Conservation (phyloP, 495 filamentous ascomycete genomes). For the Aspergillus olivimuriae region DNA sequence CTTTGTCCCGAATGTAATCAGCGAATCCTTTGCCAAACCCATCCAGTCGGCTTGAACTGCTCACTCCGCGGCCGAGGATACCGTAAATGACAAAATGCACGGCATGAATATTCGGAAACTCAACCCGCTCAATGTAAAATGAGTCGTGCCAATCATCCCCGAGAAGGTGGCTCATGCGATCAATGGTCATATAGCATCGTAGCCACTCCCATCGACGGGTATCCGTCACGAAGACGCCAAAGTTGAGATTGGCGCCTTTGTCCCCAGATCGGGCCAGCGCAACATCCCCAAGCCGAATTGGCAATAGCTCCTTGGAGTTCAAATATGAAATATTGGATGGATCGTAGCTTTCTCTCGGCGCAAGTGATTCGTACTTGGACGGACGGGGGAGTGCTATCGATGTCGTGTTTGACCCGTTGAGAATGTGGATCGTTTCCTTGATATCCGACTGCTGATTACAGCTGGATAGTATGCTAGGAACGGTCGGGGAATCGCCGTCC, state of each 20-base stretch:
- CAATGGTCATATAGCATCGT: constrained; percentile 31
- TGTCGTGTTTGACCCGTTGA: constrained; percentile 1
- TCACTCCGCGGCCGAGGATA: constrained; percentile 45
- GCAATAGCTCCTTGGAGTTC: constrained; percentile 11
- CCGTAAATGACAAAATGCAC: constrained; percentile 49
- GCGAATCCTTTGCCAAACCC: constrained; percentile 47
- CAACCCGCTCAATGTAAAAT: constrained; percentile 40
- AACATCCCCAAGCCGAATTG: constrained; percentile 31
- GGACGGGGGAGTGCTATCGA: constrained; percentile 15
- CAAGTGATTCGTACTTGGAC: constrained; percentile 7
- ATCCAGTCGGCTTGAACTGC: constrained; percentile 38
- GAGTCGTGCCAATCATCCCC: constrained; percentile 30
- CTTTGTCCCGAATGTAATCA: constrained; percentile 39
- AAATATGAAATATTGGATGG: too few relatives aligned
- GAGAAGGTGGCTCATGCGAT: constrained; percentile 27
- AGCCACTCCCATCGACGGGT: constrained; percentile 39
- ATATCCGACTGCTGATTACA: constrained; percentile 19
- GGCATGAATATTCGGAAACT: constrained; percentile 29
- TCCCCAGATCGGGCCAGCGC: constrained; percentile 42
- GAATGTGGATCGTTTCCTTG: constrained; percentile 18
- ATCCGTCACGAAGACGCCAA: constrained; percentile 39
- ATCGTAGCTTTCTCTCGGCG: constrained; percentile 16
- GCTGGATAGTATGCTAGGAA: constrained; percentile 32
- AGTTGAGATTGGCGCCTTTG: constrained; percentile 43
- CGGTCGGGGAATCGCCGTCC: constrained; percentile 23